Base-by-base conservation (phyloP, 2,329 filamentous ascomycete species). In the Monilinia fructicola region DNA sequence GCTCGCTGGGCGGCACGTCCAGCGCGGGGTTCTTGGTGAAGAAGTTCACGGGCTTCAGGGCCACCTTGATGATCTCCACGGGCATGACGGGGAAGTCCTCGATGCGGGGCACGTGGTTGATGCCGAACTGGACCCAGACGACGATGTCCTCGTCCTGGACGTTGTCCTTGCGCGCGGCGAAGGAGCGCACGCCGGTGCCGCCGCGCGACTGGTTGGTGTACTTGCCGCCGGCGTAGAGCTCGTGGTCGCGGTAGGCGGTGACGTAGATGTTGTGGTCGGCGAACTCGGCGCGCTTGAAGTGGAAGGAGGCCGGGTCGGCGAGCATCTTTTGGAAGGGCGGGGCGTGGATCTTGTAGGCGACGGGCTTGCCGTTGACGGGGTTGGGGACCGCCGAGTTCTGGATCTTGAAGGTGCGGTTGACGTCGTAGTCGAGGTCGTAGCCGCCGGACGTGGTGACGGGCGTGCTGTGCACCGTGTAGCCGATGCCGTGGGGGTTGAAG, bases 31-130 rank as follows among this genome's bases (percentile, higher is more conserved):
- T 85, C 67, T 77, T 78, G 4, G 79, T 77, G 69, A 84, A 85
- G 70, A 85, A 85, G 68, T 84, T 84, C 4, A 79, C 80, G 0
- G 83, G 82, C 70, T 82, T 80, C 48, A 85, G 72, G 55, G 77
- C 75, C 1, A 85, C 81, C 71, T 79, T 79, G 21, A 83, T 74
- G 18, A 78, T 82, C 76, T 90, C 87, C 71, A 82, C 83, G 0
- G 87, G 87, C 87, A 90, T 90, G 52, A 90, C 84, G 0, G 87
- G 87, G 77, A 89, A 90, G 73, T 90, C 87, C 73, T 89, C 87
- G 31, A 85, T 80, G 7, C 87, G 79, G 0, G 86, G 86, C 35
- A 88, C 85, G 70, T 90, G 87, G 44, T 88, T 90, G 35, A 88
- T 83, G 23, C 87, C 80, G 72, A 82, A 83, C 3, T 84, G 83